Conservation (phyloP, 2,329 filamentous ascomycete genomes). For the Penicillium sp. region DNA sequence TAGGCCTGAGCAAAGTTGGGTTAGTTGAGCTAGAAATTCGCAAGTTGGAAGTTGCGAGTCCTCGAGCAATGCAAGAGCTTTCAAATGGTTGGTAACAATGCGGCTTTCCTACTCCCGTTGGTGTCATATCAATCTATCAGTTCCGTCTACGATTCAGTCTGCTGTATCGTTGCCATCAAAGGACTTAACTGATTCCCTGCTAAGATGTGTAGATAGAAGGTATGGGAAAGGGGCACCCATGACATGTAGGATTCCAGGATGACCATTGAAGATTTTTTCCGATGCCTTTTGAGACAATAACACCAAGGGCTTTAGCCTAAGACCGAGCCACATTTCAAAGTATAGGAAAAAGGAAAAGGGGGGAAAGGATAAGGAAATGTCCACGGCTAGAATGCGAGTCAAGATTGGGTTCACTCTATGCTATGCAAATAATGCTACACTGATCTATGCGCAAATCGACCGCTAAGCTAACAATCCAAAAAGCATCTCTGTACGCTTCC, state of each 20-base stretch:
- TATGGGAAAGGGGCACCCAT: too few relatives aligned
- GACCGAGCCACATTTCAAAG: not conserved
- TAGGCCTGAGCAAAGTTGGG: not conserved
- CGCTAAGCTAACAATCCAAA: constrained; percentile 67
- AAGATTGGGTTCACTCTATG: not conserved
- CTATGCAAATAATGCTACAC: not conserved
- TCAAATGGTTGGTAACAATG: constrained; percentile 4
- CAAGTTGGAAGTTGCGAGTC: not conserved
- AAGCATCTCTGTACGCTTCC: constrained; percentile 75
- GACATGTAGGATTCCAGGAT: too few relatives aligned
- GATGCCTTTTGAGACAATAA: not conserved
- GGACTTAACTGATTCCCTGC: too few relatives aligned
- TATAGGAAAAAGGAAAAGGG: too few relatives aligned
- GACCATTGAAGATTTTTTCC: not conserved
- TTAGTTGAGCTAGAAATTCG: not conserved
- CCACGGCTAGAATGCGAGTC: not conserved
- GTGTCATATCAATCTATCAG: not conserved
- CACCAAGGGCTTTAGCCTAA: too few relatives aligned
- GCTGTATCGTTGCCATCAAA: too few relatives aligned
- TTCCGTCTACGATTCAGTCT: too few relatives aligned
- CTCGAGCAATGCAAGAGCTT: constrained; percentile 1
- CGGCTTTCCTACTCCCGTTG: constrained; percentile 6
- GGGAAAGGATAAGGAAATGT: too few relatives aligned
- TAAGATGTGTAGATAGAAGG: too few relatives aligned
- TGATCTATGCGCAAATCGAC: not conserved